These are phyloP conservation scores for Paraleonurus japonicus DNA, from an alignment of 257 asterid genomes.

Conservation along the genomic window DNA sequence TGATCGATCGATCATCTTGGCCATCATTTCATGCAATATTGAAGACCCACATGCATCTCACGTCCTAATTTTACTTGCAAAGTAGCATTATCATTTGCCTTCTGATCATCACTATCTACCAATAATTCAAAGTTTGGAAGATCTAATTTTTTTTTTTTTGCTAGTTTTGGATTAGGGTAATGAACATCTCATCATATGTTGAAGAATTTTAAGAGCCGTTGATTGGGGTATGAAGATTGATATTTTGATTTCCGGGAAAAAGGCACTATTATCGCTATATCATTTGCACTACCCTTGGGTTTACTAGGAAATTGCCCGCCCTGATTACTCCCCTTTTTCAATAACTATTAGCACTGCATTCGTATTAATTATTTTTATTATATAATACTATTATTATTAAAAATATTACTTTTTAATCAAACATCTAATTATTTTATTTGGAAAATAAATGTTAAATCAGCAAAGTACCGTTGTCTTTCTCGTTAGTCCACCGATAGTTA, in stretches of 20 bases:
- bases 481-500: neutral
- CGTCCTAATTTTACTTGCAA: constrained; percentile 46
- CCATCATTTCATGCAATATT: constrained; percentile 66
- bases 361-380: too few relatives aligned
- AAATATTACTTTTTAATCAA: too few relatives aligned
- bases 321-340: neutral
- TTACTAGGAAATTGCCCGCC: neutral
- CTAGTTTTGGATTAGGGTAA: constrained; percentile 46
- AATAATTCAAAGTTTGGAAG: constrained; percentile 36
- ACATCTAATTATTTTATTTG: neutral
- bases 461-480: neutral
- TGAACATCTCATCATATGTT: constrained; percentile 57
- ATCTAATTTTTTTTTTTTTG: neutral
- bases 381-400: too few relatives aligned
- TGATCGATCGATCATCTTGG: constrained; percentile 53
- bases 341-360: too few relatives aligned
- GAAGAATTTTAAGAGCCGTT: constrained; percentile 37
- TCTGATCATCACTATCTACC: constrained; percentile 34
- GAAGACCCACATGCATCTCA: constrained; percentile 49
- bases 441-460: neutral
- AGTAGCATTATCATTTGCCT: constrained; percentile 38
- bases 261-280: constrained; percentile 34
- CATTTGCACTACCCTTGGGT: constrained; percentile 24
- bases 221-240: constrained; percentile 34
- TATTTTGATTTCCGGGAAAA: constrained; percentile 35